These are phyloP conservation scores for Boletus vermiculosoides DNA, from an alignment of 768 basidiomycete species.

Conservation along the genomic window DNA sequence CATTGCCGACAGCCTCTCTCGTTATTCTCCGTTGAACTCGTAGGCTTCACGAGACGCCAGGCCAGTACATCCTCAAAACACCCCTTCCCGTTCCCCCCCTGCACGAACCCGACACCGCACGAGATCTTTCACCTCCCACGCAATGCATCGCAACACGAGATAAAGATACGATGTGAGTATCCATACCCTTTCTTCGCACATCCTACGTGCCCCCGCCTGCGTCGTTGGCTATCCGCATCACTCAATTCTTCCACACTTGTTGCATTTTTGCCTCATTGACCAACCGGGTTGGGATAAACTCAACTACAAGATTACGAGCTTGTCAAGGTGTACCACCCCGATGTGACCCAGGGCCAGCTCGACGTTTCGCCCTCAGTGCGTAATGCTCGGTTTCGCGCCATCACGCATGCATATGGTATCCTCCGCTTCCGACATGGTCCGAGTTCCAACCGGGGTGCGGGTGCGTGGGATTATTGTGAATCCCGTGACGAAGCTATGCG, in stretches of 20 bases:
- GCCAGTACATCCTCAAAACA: slow-evolving; percentile 15
- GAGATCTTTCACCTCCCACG: slow-evolving; percentile 69
- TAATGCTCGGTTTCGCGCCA: slow-evolving; percentile 61
- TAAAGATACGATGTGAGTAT: slow-evolving; percentile 65
- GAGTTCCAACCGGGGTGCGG: not conserved
- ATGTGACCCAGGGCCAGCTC: slow-evolving; percentile 46
- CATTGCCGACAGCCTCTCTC: not conserved
- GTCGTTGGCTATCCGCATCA: not conserved
- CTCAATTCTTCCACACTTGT: not conserved
- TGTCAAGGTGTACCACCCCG: slow-evolving; percentile 70
- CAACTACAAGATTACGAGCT: slow-evolving; percentile 63
- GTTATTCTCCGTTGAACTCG: not conserved
- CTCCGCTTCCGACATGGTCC: slow-evolving; percentile 16
- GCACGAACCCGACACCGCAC: slow-evolving; percentile 57
- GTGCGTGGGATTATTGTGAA: slow-evolving; percentile 3
- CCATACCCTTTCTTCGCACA: not conserved
- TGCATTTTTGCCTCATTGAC: not conserved
- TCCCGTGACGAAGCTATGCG: slow-evolving; percentile 42
- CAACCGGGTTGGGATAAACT: not conserved
- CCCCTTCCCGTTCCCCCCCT: slow-evolving; percentile 49
- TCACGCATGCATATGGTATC: slow-evolving; percentile 62
- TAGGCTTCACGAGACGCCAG: not conserved
- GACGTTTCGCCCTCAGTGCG: slow-evolving; percentile 42
- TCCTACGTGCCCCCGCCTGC: not conserved
- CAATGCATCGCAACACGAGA: slow-evolving; percentile 54